A percentile compares a stretch with the other conserved stretches of the same genome.
Conservation (phyloP, 768 basidiomycete species). For the Serpula lacrymans region DNA sequence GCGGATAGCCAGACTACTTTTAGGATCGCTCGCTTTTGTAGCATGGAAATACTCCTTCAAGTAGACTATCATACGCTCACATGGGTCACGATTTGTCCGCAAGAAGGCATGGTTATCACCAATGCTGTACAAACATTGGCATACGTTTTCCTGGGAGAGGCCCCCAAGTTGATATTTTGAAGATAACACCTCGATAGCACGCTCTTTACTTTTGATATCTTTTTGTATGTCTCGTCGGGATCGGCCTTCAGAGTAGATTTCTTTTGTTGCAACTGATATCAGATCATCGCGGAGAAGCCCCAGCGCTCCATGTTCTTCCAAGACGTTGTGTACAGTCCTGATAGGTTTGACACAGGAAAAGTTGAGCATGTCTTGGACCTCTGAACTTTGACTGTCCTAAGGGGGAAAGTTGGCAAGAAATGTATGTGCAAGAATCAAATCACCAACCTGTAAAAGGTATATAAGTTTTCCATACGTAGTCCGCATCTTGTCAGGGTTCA, state of each 20-base stretch:
- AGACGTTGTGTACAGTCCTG: conserved; percentile 64
- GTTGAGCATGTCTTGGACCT: conserved; percentile 74
- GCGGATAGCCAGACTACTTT: conserved; percentile 71
- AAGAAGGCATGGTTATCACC: conserved; percentile 90
- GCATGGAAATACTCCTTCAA: conserved; percentile 78
- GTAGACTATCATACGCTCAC: conserved; percentile 77
- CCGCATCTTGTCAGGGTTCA: conserved; percentile 92
- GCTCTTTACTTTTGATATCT: conserved; percentile 82
- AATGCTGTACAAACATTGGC: conserved; percentile 83
- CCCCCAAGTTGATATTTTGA: conserved; percentile 55
- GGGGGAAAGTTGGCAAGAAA: conserved; percentile 1
- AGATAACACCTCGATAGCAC: conserved; percentile 76
- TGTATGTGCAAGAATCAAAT: background rate
- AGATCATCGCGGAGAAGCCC: conserved; percentile 76
- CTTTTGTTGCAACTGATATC: conserved; percentile 72
- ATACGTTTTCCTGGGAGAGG: conserved; percentile 61
- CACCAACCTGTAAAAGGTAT: conserved; percentile 71
- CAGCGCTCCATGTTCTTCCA: conserved; percentile 62
- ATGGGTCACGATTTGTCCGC: conserved; percentile 83
- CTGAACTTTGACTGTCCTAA: conserved; percentile 81
- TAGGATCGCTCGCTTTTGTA: conserved; percentile 59
- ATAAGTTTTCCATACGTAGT: conserved; percentile 85
- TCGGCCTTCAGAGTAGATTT: conserved; percentile 72
- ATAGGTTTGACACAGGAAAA: conserved; percentile 80
- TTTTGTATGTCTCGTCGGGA: conserved; percentile 75